phyloP scores from a whole-genome alignment of 371 early-diverging fungal genomes.

The Fennellomyces sp. region DNA sequence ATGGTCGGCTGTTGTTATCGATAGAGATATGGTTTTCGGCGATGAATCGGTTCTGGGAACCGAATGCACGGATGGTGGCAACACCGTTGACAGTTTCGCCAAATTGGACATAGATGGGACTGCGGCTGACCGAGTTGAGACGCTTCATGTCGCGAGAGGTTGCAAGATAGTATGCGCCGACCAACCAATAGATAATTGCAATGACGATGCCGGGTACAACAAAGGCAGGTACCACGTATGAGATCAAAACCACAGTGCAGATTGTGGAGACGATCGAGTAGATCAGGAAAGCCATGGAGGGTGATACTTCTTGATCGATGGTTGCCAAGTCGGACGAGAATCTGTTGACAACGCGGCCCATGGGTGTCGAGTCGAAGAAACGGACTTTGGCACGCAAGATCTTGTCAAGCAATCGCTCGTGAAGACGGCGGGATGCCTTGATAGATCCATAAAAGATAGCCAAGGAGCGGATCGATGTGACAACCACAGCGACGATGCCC shows the following conservation, averaged over 20 bases:
- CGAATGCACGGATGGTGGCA: slow-evolving; percentile 80
- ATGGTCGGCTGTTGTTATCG: slow-evolving; percentile 79
- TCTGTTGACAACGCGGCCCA: slow-evolving; percentile 87
- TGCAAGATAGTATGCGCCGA: slow-evolving; percentile 68
- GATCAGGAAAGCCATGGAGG: slow-evolving; percentile 50
- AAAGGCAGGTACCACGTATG: slow-evolving; percentile 54
- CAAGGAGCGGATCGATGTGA: slow-evolving; percentile 37
- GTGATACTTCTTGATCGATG: slow-evolving; percentile 63
- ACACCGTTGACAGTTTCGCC: slow-evolving; percentile 79
- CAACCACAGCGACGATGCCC: slow-evolving; percentile 45
- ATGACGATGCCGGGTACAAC: slow-evolving; percentile 56
- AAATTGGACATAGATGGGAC: slow-evolving; percentile 82
- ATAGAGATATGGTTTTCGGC: slow-evolving; percentile 57
- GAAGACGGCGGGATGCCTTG: slow-evolving; percentile 54
- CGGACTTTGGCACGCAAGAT: slow-evolving; percentile 74
- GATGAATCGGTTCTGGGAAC: slow-evolving; percentile 62
- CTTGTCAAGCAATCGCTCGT: slow-evolving; percentile 63
- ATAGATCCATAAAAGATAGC: slow-evolving; percentile 51
- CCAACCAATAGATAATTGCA: slow-evolving; percentile 45
- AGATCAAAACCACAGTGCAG: slow-evolving; percentile 46
- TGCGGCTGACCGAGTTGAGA: slow-evolving; percentile 77
- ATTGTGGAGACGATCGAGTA: slow-evolving; percentile 51
- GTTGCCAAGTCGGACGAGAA: slow-evolving; percentile 81
- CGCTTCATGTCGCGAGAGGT: slow-evolving; percentile 89
- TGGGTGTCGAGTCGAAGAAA: slow-evolving; percentile 87